These are phyloP conservation scores for Puccinia brachypodii DNA, from an alignment of 1,284 basidiomycete species.

Conservation along the genomic window DNA sequence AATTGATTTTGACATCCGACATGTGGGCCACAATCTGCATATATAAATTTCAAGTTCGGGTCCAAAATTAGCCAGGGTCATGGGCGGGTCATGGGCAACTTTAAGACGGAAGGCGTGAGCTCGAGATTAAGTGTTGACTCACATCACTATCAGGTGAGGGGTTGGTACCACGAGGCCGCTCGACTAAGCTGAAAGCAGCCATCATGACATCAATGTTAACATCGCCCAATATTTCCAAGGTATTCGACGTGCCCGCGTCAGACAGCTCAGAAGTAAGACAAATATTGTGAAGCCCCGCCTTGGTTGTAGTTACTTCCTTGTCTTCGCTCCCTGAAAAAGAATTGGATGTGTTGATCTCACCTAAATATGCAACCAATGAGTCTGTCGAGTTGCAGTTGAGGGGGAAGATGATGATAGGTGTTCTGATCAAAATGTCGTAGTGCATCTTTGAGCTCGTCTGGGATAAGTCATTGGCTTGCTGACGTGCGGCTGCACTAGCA, in stretches of 20 bases:
- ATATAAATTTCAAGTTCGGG: not conserved
- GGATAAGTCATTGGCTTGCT: constrained; percentile 77
- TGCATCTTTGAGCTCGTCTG: constrained; percentile 68
- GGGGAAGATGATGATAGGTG: constrained; percentile 90
- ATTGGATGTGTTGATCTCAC: constrained; percentile 85
- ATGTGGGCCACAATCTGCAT: constrained; percentile 70
- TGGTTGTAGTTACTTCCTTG: constrained; percentile 64
- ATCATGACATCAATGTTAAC: constrained; percentile 76
- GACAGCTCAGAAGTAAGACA: constrained; percentile 73
- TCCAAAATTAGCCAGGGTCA: constrained; percentile 59
- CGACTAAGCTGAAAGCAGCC: constrained; percentile 65
- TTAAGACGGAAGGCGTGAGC: constrained; percentile 85
- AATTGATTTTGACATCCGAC: constrained; percentile 82
- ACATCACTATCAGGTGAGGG: constrained; percentile 54
- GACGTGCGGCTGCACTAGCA: constrained; percentile 88
- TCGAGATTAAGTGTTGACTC: constrained; percentile 61
- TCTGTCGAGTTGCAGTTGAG: constrained; percentile 70
- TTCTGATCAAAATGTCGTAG: constrained; percentile 84
- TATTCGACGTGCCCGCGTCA: constrained; percentile 60
- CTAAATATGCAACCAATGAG: constrained; percentile 76
- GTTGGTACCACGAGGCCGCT: constrained; percentile 55
- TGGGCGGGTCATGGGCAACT: constrained; percentile 75
- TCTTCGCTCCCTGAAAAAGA: constrained; percentile 65
- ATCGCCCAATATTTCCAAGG: constrained; percentile 86
- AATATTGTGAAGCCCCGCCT: constrained; percentile 80